These are phyloP conservation scores for Oropetium thomaeum DNA, from an alignment of 176 grass and related monocot genomes.

Conservation along the genomic window DNA sequence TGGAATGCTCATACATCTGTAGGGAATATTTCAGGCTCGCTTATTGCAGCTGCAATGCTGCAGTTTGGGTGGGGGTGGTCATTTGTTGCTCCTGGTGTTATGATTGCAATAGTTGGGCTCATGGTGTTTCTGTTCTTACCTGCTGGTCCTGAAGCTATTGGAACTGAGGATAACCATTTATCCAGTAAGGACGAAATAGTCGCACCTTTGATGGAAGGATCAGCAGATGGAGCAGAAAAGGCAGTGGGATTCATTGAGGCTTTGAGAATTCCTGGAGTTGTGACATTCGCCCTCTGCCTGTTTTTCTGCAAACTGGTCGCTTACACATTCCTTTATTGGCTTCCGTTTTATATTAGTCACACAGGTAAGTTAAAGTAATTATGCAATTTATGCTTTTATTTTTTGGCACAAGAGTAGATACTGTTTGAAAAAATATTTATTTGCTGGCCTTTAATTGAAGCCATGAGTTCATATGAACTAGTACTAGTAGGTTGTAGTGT, in stretches of 20 bases:
- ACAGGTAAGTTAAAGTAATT: slow-evolving; percentile 35
- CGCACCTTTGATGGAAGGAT: slow-evolving; percentile 35
- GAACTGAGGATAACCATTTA: slow-evolving; percentile 32
- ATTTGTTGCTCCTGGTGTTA: slow-evolving; percentile 46
- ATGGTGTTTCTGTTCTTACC: slow-evolving; percentile 54
- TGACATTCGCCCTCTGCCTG: slow-evolving; percentile 52
- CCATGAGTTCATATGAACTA: neutral
- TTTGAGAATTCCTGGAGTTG: slow-evolving; percentile 53
- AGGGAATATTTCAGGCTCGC: slow-evolving; percentile 53
- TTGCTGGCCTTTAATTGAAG: neutral
- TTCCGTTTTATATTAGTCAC: slow-evolving; percentile 67
- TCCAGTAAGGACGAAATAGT: slow-evolving; percentile 32
- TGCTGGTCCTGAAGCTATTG: slow-evolving; percentile 38
- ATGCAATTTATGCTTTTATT: neutral
- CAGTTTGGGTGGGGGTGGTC: slow-evolving; percentile 63
- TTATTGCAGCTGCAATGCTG: slow-evolving; percentile 46
- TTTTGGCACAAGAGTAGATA: neutral
- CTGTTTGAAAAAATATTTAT: neutral
- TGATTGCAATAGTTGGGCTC: slow-evolving; percentile 39
- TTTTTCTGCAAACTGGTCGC: slow-evolving; percentile 66
- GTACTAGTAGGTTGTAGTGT: neutral
- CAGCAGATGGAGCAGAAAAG: slow-evolving; percentile 30
- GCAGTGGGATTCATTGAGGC: slow-evolving; percentile 51
- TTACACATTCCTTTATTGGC: slow-evolving; percentile 67
- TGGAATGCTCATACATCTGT: slow-evolving; percentile 61